Evolutionary conservation across 202 grass and related monocot species (phyloP).

Genomic region (Digitaria exilis): DNA sequence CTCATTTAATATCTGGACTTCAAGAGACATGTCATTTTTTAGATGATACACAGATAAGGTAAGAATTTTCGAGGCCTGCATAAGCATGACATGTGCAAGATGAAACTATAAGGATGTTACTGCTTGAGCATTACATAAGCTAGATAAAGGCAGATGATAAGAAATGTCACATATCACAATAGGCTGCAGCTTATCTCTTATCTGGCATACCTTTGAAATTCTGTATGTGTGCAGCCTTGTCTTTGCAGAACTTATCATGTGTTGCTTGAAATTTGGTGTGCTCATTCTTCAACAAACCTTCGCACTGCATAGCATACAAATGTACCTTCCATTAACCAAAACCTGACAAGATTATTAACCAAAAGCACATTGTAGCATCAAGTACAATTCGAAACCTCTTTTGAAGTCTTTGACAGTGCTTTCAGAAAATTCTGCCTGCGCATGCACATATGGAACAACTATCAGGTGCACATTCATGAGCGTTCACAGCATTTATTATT

Average conservation of each 20-base stretch:
- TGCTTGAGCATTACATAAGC: background rate
- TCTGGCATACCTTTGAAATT: constrained; percentile 71
- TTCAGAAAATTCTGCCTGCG: constrained; percentile 86
- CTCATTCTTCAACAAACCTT: constrained; percentile 80
- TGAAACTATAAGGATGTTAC: background rate
- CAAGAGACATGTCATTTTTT: background rate
- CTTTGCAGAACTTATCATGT: constrained; percentile 81
- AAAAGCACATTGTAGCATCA: background rate
- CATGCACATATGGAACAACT: constrained; percentile 28
- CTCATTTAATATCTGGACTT: background rate
- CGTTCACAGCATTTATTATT: constrained; percentile 4
- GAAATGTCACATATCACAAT: background rate
- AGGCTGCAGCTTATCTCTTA: background rate
- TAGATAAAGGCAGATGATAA: constrained; percentile 14
- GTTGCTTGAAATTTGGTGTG: constrained; percentile 75
- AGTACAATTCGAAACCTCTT: constrained; percentile 65
- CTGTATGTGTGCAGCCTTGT: constrained; percentile 74
- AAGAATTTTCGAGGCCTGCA: background rate
- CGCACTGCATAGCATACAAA: constrained; percentile 57
- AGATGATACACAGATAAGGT: background rate
- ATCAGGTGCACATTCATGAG: constrained; percentile 1
- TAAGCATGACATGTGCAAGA: background rate
- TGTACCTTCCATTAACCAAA: constrained; percentile 27
- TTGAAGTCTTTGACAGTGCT: constrained; percentile 73
- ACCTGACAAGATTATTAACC: background rate